Conservation (phyloP, 345 rosid genomes). For the Physaria fendleri region DNA sequence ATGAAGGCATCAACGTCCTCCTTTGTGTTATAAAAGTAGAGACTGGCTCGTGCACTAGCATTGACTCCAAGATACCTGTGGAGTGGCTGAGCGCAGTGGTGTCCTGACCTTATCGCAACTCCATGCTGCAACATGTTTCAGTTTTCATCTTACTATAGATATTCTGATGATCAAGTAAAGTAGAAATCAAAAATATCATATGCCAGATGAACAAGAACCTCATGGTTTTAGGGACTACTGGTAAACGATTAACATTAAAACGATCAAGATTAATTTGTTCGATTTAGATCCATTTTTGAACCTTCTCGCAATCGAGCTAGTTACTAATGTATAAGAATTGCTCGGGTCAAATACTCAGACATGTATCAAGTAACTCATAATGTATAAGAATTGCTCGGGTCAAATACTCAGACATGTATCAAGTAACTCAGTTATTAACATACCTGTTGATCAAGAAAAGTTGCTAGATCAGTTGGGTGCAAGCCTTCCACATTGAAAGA, state of each 20-base stretch:
- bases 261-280: background rate
- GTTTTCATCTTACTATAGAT: background rate
- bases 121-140: constrained; percentile 63
- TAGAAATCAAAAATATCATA: background rate
- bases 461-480: constrained; percentile 91
- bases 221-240: background rate
- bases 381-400: background rate
- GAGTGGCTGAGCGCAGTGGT: constrained; percentile 95
- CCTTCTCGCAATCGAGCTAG: background rate
- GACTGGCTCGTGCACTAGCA: constrained; percentile 93
- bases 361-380: background rate
- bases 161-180: background rate
- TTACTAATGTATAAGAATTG: background rate
- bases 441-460: constrained; percentile 94
- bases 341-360: background rate
- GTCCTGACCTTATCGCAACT: constrained; percentile 94
- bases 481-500: constrained; percentile 77
- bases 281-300: background rate
- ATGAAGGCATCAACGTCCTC: constrained; percentile 81
- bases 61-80: constrained; percentile 73
- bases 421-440: background rate
- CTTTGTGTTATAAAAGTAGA: constrained; percentile 82
- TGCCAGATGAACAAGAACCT: background rate
- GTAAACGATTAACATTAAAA: background rate
- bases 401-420: background rate